Evolutionary conservation across 202 grass and related monocot species (phyloP).

Genomic region (Dendrocalamus latiflorus): DNA sequence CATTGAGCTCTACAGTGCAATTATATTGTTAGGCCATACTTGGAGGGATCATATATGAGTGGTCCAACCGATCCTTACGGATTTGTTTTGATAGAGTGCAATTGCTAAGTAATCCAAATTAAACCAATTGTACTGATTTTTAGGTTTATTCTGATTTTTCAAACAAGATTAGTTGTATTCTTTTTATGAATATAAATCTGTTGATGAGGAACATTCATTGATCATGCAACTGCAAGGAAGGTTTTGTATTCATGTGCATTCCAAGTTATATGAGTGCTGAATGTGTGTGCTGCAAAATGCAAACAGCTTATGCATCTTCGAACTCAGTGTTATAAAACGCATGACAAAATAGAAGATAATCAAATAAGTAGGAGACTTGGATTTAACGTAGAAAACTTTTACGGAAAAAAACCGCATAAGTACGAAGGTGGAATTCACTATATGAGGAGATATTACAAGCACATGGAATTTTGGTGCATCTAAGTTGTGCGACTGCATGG

Average conservation of each 20-base stretch:
- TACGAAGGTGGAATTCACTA: too few species aligned
- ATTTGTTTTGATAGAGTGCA: not conserved
- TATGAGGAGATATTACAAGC: too few species aligned
- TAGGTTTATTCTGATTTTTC: not conserved
- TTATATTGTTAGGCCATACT: not conserved
- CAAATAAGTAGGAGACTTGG: too few species aligned
- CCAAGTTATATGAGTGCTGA: not conserved
- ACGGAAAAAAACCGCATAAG: too few species aligned
- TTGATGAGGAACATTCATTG: too few species aligned
- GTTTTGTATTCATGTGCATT: conserved; percentile 4
- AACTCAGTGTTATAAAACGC: too few species aligned
- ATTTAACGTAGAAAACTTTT: too few species aligned
- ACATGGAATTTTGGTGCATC: too few species aligned
- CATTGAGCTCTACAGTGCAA: not conserved
- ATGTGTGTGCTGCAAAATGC: not conserved
- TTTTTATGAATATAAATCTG: too few species aligned
- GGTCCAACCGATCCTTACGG: not conserved
- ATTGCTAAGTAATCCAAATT: not conserved
- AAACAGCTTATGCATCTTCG: not conserved
- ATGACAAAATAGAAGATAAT: too few species aligned
- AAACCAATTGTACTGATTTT: not conserved
- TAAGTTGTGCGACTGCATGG: too few species aligned
- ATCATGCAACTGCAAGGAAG: not conserved
- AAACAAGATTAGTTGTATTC: not conserved
- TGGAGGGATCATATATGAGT: not conserved